Evolutionary conservation across 1,284 basidiomycete genomes (phyloP).

Genomic region (Naganishia sp.): DNA sequence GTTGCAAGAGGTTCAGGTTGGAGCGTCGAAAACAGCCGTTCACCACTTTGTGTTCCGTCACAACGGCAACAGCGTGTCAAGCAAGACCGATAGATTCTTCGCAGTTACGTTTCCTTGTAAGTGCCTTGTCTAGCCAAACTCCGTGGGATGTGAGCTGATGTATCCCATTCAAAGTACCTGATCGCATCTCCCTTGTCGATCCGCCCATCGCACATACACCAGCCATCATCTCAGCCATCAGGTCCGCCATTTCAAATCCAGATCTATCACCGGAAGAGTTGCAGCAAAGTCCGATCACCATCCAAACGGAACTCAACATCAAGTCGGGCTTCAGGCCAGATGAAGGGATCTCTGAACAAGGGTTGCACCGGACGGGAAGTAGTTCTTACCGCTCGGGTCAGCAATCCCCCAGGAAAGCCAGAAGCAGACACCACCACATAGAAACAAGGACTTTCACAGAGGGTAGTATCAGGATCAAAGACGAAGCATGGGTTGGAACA

Average conservation of each 20-base stretch:
- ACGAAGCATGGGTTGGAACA: slow-evolving; percentile 20
- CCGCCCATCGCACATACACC: slow-evolving; percentile 40
- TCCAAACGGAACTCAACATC: not conserved
- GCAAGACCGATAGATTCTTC: slow-evolving; percentile 6
- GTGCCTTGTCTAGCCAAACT: not conserved
- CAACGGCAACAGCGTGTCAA: not conserved
- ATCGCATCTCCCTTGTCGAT: slow-evolving; percentile 45
- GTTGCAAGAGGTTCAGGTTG: slow-evolving; percentile 22
- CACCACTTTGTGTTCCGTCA: slow-evolving; percentile 28
- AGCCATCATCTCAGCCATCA: slow-evolving; percentile 28
- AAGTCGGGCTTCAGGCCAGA: not conserved
- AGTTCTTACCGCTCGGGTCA: too few species aligned
- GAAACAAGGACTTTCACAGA: too few species aligned
- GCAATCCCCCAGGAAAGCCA: not conserved
- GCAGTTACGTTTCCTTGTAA: slow-evolving; percentile 29
- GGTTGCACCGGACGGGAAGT: not conserved
- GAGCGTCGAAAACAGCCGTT: slow-evolving; percentile 16
- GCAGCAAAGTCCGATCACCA: not conserved
- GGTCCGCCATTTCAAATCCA: slow-evolving; percentile 10
- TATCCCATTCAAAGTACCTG: slow-evolving; percentile 25
- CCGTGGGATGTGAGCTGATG: too few species aligned
- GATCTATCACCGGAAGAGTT: not conserved
- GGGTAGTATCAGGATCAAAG: slow-evolving; percentile 12
- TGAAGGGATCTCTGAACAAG: not conserved
- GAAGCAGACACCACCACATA: not conserved